Conservation (phyloP, 345 rosid genomes). For the Jatropha curcas region DNA sequence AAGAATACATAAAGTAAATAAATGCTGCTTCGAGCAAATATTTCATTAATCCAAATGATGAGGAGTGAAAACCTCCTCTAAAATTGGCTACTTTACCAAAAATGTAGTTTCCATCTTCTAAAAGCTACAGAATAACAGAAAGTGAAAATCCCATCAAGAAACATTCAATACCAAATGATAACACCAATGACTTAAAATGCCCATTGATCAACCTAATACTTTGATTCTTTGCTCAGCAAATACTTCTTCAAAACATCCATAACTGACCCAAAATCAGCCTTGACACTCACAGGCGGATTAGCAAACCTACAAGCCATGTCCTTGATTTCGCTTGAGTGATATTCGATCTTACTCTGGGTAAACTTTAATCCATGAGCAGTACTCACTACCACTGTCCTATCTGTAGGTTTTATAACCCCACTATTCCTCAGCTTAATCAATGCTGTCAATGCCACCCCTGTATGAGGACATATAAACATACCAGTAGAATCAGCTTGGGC, state of each 20-base stretch:
- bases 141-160: not conserved
- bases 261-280: constrained; percentile 35
- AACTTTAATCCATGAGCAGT: constrained; percentile 36
- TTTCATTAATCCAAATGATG: not conserved
- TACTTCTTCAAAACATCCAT: constrained; percentile 33
- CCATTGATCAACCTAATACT: not conserved
- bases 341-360: constrained; percentile 34
- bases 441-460: constrained; percentile 35
- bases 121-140: not conserved
- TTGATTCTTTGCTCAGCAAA: constrained; percentile 19
- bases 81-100: not conserved
- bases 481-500: constrained; percentile 35
- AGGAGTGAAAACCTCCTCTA: no score
- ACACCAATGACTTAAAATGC: not conserved
- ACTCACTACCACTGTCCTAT: constrained; percentile 35
- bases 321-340: constrained; percentile 28
- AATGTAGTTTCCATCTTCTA: constrained; percentile 1
- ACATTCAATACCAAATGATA: not conserved
- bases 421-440: constrained; percentile 31
- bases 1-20: not conserved
- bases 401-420: constrained; percentile 26
- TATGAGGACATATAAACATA: constrained; percentile 36
- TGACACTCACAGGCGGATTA: constrained; percentile 29
- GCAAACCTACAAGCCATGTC: constrained; percentile 38
- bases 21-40: not conserved